Percentiles rank a stretch among this genome's conserved stretches.
phyloP scores from a whole-genome alignment of 2,329 filamentous ascomycete genomes.

The Apiospora rasikravindrae region DNA sequence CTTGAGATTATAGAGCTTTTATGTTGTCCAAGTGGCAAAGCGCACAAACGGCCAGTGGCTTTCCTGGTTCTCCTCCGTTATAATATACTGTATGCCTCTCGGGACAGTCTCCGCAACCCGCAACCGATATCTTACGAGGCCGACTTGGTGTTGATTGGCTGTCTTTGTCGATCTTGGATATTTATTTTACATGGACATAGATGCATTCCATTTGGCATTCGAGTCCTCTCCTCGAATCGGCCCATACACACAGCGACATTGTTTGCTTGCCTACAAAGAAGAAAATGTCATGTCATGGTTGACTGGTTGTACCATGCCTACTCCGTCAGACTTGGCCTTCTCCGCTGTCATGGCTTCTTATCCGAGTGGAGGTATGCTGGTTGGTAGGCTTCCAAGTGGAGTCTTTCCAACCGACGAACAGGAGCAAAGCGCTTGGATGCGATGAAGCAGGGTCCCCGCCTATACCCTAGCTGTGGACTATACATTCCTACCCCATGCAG shows the following conservation, averaged over 20 bases:
- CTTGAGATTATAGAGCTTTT: not conserved
- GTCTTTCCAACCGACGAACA: not conserved
- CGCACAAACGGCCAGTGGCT: not conserved
- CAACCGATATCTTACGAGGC: not conserved
- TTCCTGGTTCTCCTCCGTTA: not conserved
- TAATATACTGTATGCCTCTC: not conserved
- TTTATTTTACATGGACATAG: not conserved
- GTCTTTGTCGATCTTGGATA: not conserved
- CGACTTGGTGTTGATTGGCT: not conserved
- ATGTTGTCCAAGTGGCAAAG: not conserved
- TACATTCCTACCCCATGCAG: not conserved
- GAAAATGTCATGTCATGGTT: not conserved
- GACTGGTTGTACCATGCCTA: not conserved
- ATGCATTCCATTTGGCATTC: not conserved
- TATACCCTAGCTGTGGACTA: slow-evolving; percentile 19
- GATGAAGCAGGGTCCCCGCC: slow-evolving; percentile 18
- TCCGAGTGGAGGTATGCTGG: slow-evolving; percentile 4
- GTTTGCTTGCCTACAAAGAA: not conserved
- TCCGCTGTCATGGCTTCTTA: slow-evolving; percentile 1
- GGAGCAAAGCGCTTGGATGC: not conserved
- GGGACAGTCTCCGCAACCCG: not conserved
- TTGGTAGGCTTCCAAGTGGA: not conserved
- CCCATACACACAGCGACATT: not conserved
- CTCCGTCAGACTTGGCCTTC: too few species aligned
- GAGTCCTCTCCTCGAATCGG: slow-evolving; percentile 2